Evolutionary conservation across 257 asterid species (phyloP), one percentile per base, ranked within the genome.

Genomic region (Primulina huaijiensis): DNA sequence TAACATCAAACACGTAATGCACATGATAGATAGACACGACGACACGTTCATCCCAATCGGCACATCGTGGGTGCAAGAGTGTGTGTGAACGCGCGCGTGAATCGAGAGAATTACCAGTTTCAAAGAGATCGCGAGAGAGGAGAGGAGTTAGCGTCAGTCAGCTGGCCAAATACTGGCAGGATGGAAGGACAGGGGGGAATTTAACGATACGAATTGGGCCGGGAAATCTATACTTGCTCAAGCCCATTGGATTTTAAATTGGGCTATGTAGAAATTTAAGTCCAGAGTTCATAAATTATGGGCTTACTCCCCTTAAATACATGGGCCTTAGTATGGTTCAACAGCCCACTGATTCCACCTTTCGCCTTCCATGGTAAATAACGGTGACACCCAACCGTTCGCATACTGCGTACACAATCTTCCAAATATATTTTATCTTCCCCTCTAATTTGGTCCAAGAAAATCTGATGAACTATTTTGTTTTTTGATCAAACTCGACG

Each of bases 1-100:
- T 69, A 69, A 57, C 65, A 69, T 69, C 73, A 69, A 58, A 57
- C 73, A 69, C 0, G 38, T 69, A 7, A 53, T 6, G 17, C 16
- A 8, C 73, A 35, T 19, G 0, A 0, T 23, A 20, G 3, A 67
- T 9, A 68, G 21, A 57, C 8, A 68, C 21, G 1, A 11, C 58
- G 5, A 29, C 3, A 14, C 5, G 2, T 21, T 8, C 0, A 3
- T 16, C 7, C 20, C 8, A 16, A 16, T 16, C 56, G 7, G 16
- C 1, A 46, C 50, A 40, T 9, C 55, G 8, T 63, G 11, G 7
- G 64, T 7, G 20, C 2, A 30, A 27, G 20, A n/a, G 35, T 2
- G 66, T 2, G 30, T 19, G 23, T 20, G 34, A 6, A 2, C 17
- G 17, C n/a, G n/a, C 2, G 19, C 20, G 55, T 3, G 60, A 34